These are phyloP conservation scores for Hypoxylon sp. DNA, from an alignment of 2,329 filamentous ascomycete species.

Conservation along the genomic window DNA sequence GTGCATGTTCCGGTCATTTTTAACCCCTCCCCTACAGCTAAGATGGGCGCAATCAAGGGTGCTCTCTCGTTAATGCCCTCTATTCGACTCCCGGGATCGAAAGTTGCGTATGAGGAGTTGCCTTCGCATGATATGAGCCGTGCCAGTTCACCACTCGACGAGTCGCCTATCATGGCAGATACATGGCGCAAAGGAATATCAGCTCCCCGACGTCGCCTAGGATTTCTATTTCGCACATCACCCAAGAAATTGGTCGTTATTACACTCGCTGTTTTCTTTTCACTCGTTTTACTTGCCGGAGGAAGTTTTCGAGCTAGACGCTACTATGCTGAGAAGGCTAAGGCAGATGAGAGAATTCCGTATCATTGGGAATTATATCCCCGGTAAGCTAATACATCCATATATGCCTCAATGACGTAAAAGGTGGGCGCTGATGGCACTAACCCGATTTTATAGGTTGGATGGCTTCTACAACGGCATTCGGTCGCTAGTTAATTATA, in stretches of 20 bases:
- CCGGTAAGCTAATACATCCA: conserved; percentile 42
- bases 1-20: conserved; percentile 24
- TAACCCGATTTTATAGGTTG: conserved; percentile 43
- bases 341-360: conserved; percentile 40
- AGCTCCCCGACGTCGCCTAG: conserved; percentile 41
- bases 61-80: conserved; percentile 44
- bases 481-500: conserved; percentile 49
- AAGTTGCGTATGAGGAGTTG: conserved; percentile 45
- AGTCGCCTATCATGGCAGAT: conserved; percentile 43
- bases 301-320: conserved; percentile 43
- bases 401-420: conserved; percentile 15
- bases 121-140: conserved; percentile 49
- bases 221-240: conserved; percentile 45
- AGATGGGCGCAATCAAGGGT: conserved; percentile 45
- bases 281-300: conserved; percentile 43
- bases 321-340: conserved; percentile 35
- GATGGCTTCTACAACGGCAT: conserved; percentile 52
- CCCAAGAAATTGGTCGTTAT: conserved; percentile 46
- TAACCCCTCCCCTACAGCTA: conserved; percentile 14
- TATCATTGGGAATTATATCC: conserved; percentile 51
- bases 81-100: conserved; percentile 37
- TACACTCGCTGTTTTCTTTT: conserved; percentile 41
- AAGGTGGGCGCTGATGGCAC: conserved; percentile 7
- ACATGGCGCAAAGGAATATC: conserved; percentile 41
- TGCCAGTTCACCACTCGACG: conserved; percentile 38